phyloP scores from a whole-genome alignment of 2,329 filamentous ascomycete species.

The Hypoxylon sp. region DNA sequence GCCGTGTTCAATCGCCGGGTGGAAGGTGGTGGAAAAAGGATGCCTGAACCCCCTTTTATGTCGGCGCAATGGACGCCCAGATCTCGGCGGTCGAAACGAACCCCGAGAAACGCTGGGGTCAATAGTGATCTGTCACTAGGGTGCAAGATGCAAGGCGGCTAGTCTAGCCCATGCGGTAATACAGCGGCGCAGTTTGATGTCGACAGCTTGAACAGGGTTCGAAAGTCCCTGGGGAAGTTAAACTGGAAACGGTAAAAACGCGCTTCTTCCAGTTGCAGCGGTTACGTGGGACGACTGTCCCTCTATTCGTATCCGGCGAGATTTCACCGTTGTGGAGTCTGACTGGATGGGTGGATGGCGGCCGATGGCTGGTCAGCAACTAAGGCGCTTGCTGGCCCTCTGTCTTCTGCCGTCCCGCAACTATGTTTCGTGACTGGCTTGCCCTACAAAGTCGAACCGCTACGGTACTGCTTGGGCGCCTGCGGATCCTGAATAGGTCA shows the following conservation, averaged over 20 bases:
- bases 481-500: slow-evolving; percentile 32
- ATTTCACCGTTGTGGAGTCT: slow-evolving; percentile 17
- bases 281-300: slow-evolving; percentile 14
- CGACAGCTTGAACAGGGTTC: slow-evolving; percentile 20
- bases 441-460: slow-evolving; percentile 30
- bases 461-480: slow-evolving; percentile 34
- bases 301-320: slow-evolving; percentile 21
- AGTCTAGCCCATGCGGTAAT: slow-evolving; percentile 24
- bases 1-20: slow-evolving; percentile 22
- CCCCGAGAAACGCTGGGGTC: slow-evolving; percentile 21
- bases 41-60: slow-evolving; percentile 30
- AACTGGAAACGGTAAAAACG: slow-evolving; percentile 2
- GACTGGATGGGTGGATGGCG: slow-evolving; percentile 27
- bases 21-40: slow-evolving; percentile 25
- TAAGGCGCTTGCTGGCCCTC: slow-evolving; percentile 22
- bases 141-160: slow-evolving; percentile 25
- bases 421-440: slow-evolving; percentile 37
- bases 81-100: slow-evolving; percentile 40
- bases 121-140: slow-evolving; percentile 41
- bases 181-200: slow-evolving; percentile 37
- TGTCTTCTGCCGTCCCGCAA: slow-evolving; percentile 5
- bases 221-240: slow-evolving; percentile 15
- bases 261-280: slow-evolving; percentile 17
- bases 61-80: slow-evolving; percentile 31
- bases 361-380: slow-evolving; percentile 25